phyloP scores from a whole-genome alignment of 106 monocot species.

The Acorus calamus region DNA sequence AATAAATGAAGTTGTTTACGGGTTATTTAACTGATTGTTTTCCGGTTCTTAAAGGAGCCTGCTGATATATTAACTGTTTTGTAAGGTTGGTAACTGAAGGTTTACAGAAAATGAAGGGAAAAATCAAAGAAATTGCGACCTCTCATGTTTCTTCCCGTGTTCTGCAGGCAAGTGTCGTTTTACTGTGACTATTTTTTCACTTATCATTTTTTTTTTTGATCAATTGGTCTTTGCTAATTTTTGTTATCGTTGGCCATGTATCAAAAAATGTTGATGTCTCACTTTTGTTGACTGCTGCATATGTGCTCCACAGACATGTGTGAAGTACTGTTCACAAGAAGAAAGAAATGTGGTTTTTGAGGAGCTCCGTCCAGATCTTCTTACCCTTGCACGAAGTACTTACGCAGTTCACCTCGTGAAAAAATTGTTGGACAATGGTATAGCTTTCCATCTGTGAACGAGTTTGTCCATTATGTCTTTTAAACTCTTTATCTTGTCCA shows the following conservation, averaged over 20 bases:
- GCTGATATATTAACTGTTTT: background rate
- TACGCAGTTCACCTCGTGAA: conserved; percentile 97
- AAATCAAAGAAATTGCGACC: conserved; percentile 67
- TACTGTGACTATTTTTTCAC: background rate
- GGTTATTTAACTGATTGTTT: background rate
- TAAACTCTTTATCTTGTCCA: background rate
- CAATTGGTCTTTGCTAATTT: background rate
- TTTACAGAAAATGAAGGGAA: conserved; percentile 64
- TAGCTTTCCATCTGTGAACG: background rate
- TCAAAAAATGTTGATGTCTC: too few relatives aligned
- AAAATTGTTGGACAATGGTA: conserved; percentile 81
- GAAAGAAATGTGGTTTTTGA: conserved; percentile 72
- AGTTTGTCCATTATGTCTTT: background rate
- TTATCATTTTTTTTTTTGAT: conserved; percentile 2
- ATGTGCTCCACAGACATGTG: conserved; percentile 38
- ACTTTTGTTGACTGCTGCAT: too few relatives aligned
- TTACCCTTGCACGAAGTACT: conserved; percentile 54
- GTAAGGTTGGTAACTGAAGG: conserved; percentile 72
- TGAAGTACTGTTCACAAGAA: conserved; percentile 67
- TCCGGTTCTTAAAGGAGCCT: background rate
- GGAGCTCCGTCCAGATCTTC: conserved; percentile 73
- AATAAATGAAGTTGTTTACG: background rate
- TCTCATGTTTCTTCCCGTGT: conserved; percentile 92
- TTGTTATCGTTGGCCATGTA: too few relatives aligned
- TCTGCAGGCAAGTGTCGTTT: conserved; percentile 54